These are phyloP conservation scores for Lipomyces spencermartinsiae DNA, from an alignment of 805 yeast species.

Conservation along the genomic window DNA sequence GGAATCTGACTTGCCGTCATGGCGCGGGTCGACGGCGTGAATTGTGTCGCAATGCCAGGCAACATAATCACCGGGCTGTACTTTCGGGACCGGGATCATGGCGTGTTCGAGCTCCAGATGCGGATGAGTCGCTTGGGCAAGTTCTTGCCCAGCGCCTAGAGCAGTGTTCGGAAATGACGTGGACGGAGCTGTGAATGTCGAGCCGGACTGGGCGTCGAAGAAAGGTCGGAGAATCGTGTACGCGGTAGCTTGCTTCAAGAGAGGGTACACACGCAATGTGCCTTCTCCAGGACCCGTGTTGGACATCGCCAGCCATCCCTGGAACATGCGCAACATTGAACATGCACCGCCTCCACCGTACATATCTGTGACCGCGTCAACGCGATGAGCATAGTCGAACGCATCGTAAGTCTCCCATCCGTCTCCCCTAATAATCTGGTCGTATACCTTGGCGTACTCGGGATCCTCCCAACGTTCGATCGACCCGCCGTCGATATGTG, in stretches of 20 bases:
- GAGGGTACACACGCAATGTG: slow-evolving; percentile 50
- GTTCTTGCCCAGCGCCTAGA: slow-evolving; percentile 48
- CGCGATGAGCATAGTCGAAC: slow-evolving; percentile 48
- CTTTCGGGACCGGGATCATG: slow-evolving; percentile 50
- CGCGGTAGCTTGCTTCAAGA: slow-evolving; percentile 49
- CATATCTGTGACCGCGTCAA: slow-evolving; percentile 47
- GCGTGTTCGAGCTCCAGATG: slow-evolving; percentile 47
- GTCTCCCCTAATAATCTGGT: slow-evolving; percentile 48
- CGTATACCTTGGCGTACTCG: slow-evolving; percentile 49
- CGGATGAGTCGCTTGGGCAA: slow-evolving; percentile 46
- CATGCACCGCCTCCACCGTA: slow-evolving; percentile 46
- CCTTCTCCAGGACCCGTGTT: slow-evolving; percentile 51
- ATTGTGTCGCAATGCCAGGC: slow-evolving; percentile 54
- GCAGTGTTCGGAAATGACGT: slow-evolving; percentile 19
- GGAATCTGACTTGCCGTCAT: slow-evolving; percentile 45
- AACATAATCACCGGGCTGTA: slow-evolving; percentile 53
- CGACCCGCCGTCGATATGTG: slow-evolving; percentile 54
- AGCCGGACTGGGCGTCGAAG: slow-evolving; percentile 11
- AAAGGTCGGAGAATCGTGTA: slow-evolving; percentile 53
- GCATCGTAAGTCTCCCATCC: slow-evolving; percentile 55
- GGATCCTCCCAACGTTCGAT: slow-evolving; percentile 56
- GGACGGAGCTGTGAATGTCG: slow-evolving; percentile 13
- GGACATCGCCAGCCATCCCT: slow-evolving; percentile 54
- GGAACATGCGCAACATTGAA: slow-evolving; percentile 51
- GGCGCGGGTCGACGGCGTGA: slow-evolving; percentile 52